Evolutionary conservation across 345 rosid genomes (phyloP).

Genomic region (Dimocarpus longan): DNA sequence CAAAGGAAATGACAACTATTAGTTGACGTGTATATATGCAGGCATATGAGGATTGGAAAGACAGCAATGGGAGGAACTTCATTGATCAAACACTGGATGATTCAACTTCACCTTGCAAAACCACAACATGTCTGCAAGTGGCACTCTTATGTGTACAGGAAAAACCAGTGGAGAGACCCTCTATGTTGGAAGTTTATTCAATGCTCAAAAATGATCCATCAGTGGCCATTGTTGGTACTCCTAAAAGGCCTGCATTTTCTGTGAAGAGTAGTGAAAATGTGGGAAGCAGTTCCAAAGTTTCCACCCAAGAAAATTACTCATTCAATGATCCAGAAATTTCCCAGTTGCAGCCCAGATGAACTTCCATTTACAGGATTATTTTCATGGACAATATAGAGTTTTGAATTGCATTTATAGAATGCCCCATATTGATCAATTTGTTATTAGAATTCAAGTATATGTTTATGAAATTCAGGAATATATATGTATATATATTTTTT

Average conservation of each 20-base stretch:
- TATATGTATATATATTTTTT: no score
- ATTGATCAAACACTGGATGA: constrained; percentile 38
- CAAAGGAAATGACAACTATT: no score
- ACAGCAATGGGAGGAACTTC: constrained; percentile 23
- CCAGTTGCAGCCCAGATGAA: constrained; percentile 34
- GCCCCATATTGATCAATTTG: no score
- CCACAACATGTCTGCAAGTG: constrained; percentile 34
- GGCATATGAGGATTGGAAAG: constrained; percentile 36
- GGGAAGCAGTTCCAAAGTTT: constrained; percentile 27
- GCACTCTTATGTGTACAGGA: constrained; percentile 41
- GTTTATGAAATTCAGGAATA: no score
- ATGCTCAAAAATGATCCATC: constrained; percentile 30
- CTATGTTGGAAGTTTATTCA: constrained; percentile 33
- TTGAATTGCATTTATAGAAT: no score
- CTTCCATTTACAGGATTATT: background rate
- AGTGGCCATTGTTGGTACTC: background rate
- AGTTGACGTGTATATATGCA: constrained; percentile 6
- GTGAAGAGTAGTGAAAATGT: background rate
- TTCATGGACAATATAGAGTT: background rate
- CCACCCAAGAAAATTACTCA: constrained; percentile 24
- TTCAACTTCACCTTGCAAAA: constrained; percentile 19
- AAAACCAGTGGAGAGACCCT: constrained; percentile 31
- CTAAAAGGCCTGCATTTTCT: constrained; percentile 42
- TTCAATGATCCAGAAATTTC: constrained; percentile 31
- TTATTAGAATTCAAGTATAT: no score